phyloP scores from a whole-genome alignment of 1,139 yeast genomes.

The Scheffersomyces insectosa region DNA sequence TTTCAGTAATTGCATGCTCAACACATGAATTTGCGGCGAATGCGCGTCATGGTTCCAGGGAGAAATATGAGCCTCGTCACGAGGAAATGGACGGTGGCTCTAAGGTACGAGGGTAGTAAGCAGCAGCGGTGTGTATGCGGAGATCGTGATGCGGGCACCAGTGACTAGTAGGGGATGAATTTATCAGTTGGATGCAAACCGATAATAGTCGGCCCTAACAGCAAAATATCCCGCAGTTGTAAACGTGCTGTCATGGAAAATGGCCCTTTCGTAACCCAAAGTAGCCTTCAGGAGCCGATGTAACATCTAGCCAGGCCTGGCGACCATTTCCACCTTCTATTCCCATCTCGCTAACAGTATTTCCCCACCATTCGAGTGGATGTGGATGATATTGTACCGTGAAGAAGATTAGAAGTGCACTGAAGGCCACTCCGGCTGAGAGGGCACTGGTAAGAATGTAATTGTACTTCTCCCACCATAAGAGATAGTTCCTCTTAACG shows the following conservation, averaged over 20 bases:
- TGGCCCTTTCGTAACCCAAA: slow-evolving; percentile 42
- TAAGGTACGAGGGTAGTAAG: no score
- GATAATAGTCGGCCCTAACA: no score
- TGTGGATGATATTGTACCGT: slow-evolving; percentile 49
- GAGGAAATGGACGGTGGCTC: no score
- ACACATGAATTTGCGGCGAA: no score
- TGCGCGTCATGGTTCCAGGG: no score
- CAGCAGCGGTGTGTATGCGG: no score
- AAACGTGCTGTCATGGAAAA: slow-evolving; percentile 25
- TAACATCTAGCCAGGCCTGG: slow-evolving; percentile 33
- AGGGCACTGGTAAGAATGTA: slow-evolving; percentile 57
- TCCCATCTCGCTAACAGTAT: slow-evolving; percentile 42
- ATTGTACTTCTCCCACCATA: slow-evolving; percentile 69
- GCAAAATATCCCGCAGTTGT: no score
- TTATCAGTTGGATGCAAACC: no score
- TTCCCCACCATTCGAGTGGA: slow-evolving; percentile 61
- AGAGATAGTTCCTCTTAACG: slow-evolving; percentile 46
- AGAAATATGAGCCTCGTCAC: no score
- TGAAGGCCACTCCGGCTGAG: slow-evolving; percentile 60
- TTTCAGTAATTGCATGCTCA: no score
- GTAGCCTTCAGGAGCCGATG: slow-evolving; percentile 44
- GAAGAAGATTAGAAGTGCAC: slow-evolving; percentile 56
- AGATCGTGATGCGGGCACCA: no score
- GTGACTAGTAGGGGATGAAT: no score
- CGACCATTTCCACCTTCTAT: slow-evolving; percentile 40